These are phyloP conservation scores for Syzygium syzygioides DNA, from an alignment of 441 rosid genomes.

Conservation along the genomic window DNA sequence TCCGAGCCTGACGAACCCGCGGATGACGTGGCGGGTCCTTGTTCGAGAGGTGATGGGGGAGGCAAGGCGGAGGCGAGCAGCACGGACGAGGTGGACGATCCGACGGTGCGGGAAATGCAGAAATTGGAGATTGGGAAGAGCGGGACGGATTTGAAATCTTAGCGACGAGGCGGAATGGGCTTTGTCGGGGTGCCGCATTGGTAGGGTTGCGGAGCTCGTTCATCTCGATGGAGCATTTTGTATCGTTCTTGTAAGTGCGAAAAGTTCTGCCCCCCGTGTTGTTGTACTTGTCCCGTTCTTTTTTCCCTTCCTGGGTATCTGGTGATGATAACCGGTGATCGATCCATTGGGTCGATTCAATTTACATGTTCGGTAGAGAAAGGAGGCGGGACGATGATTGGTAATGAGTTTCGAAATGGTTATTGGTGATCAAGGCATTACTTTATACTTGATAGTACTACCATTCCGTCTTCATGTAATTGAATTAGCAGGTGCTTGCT, in stretches of 20 bases:
- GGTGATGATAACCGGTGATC: not conserved
- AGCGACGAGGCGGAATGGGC: not conserved
- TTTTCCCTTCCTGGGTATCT: not conserved
- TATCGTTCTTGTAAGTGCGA: not conserved
- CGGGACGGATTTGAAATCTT: not conserved
- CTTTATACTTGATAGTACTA: not conserved
- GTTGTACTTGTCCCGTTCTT: not conserved
- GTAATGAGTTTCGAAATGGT: not conserved
- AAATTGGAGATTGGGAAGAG: not conserved
- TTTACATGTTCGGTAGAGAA: not conserved
- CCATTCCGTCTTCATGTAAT: not conserved
- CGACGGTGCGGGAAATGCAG: not conserved
- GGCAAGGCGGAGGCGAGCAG: not conserved
- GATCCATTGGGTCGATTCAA: not conserved
- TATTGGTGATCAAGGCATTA: not conserved
- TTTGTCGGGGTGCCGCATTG: not conserved
- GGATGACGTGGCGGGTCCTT: conserved; percentile 16
- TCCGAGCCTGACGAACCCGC: conserved; percentile 12
- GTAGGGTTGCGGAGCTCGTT: not conserved
- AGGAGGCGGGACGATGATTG: not conserved
- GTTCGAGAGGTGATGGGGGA: not conserved
- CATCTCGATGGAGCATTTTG: not conserved
- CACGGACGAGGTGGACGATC: not conserved
- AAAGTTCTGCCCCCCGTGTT: not conserved
- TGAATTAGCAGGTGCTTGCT: not conserved